A percentile compares a stretch with the other conserved stretches of the same genome.
Evolutionary conservation across 75 land plant species (phyloP).

Genomic region (Larix kaempferi): DNA sequence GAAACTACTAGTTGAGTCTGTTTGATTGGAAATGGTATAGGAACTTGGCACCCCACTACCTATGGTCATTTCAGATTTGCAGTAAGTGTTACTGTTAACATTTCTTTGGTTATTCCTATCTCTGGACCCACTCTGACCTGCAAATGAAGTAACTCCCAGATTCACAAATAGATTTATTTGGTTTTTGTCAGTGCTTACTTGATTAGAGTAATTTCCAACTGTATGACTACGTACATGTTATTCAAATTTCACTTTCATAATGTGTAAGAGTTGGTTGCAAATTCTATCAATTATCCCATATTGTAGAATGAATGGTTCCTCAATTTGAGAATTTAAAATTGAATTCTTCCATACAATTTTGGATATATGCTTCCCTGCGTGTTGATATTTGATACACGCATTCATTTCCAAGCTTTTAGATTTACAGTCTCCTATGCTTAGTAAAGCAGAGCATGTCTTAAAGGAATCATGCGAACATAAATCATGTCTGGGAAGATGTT

Average conservation of each 20-base stretch:
- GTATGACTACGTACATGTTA: neutral
- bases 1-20: neutral
- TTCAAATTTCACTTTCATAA: neutral
- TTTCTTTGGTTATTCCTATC: neutral
- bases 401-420: neutral
- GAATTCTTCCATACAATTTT: neutral
- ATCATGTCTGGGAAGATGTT: neutral
- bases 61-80: neutral
- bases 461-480: neutral
- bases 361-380: neutral
- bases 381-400: neutral
- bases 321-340: neutral
- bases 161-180: neutral
- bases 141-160: neutral
- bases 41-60: neutral
- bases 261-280: neutral
- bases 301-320: neutral
- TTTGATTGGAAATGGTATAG: neutral
- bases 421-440: neutral
- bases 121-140: neutral
- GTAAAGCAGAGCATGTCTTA: neutral
- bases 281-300: neutral
- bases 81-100: neutral
- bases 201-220: neutral
- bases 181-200: neutral